Base-by-base conservation (phyloP, 2,329 filamentous ascomycete species). In the Escovopsis sp. region DNA sequence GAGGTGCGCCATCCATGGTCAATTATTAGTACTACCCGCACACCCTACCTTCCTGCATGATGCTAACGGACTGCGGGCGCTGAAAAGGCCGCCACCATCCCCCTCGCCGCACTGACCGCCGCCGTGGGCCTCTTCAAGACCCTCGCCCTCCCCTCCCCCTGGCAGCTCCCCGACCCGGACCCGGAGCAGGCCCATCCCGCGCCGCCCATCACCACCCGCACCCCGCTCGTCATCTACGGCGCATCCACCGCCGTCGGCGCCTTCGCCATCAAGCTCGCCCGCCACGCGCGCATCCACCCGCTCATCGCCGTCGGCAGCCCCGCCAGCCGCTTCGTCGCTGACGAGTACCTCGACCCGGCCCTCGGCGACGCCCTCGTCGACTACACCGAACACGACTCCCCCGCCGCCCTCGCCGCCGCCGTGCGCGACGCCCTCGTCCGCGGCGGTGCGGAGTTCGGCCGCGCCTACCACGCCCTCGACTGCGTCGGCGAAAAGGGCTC, bases 241-340 rank as follows among this genome's bases (percentile, higher is more conserved):
- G 69, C 59, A 4, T 60, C 68, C 1, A 65, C 66, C 1, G 67
- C 73, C 0, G 72, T 77, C 0, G 76, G 75, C 3, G 62, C 70
- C 3, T 78, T 69, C 50, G 72, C 69, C 0, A 63, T 79, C 40
- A 71, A 80, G 51, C 60, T 80, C 4, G 70, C 69, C 12, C 51
- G 48, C 1, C 55, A 46, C 5, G 57, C 63, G n/a, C 70, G 73
- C 45, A 69, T 79, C 36, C 71, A 77, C 51, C 75, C 75, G 0
- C 62, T 79, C 38, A 73, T 80, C 47, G 66, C 65, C 33, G 58
- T 80, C 15, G 72, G 73, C 1, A 73, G 75, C 9, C 57, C 12
- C 9, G 41, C 36, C 30, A 46, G 23, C n/a, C 19, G 36, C 12
- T 48, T 44, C 34, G 28, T 38, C 38, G 4, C 18, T 40, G 34